phyloP scores from a whole-genome alignment of 163 green algal genomes.

The Prototheca wickerhamii region DNA sequence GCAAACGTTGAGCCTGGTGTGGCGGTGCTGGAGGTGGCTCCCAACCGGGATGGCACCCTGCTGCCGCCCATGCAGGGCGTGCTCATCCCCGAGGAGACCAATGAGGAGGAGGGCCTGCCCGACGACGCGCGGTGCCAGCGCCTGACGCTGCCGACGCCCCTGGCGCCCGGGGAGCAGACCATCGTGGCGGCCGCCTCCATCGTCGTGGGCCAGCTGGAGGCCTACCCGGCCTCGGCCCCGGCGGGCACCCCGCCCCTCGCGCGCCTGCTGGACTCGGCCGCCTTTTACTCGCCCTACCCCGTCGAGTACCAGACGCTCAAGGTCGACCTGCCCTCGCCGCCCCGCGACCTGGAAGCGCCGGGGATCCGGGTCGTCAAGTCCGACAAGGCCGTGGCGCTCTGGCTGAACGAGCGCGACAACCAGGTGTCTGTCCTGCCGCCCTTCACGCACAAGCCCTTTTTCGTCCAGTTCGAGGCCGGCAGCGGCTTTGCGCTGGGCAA shows the following conservation, averaged over 20 bases:
- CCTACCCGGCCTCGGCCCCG: not conserved
- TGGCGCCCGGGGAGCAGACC: not conserved
- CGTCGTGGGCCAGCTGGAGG: not conserved
- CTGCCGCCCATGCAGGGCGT: too few relatives aligned
- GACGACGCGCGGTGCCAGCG: not conserved
- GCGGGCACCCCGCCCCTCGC: not conserved
- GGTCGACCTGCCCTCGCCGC: not conserved
- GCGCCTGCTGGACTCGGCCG: not conserved
- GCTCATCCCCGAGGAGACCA: not conserved
- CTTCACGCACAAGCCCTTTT: not conserved
- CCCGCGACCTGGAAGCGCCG: too few relatives aligned
- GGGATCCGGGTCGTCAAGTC: too few relatives aligned
- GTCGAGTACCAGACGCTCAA: not conserved
- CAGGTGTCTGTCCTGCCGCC: not conserved
- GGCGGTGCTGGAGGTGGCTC: too few relatives aligned
- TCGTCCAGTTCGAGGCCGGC: not conserved
- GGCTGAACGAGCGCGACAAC: not conserved
- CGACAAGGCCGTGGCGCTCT: too few relatives aligned
- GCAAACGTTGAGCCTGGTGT: too few relatives aligned
- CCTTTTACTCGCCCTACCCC: not conserved
- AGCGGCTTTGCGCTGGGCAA: not conserved
- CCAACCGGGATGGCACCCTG: too few relatives aligned
- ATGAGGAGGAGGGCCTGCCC: not conserved
- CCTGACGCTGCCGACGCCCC: not conserved
- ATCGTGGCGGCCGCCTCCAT: not conserved